Base-by-base conservation (phyloP, 306 rosid genomes). In the Psophocarpus tetragonolobus region DNA sequence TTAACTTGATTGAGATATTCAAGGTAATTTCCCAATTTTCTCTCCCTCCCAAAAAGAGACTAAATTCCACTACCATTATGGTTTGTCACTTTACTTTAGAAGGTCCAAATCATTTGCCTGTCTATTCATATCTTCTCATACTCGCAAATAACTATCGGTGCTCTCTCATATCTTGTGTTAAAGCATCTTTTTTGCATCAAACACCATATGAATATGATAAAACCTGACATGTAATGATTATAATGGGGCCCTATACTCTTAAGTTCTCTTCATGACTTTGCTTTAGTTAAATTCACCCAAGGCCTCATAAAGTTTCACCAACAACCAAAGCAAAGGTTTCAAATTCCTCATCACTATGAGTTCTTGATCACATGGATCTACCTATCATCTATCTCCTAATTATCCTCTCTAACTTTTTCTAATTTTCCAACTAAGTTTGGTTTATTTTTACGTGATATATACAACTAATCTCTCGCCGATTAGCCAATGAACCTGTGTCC, bases 51-150 rank as follows among this genome's bases (percentile, higher is more conserved):
- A 14, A 6, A 63, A 63, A 33, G 18, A 8, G 38, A 63, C 51
- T 17, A 66, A 68, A 13, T 74, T 77, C 71, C 81, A 77, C 81
- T 21, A 51, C 75, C 60, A 65, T 47, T 62, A 51, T 58, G 48
- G 23, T 62, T 63, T 81, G 71, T 80, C 75, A 66, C 73, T 78
- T 71, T 84, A 68, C 90, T 87, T 88, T 85, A 85, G 91, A 88
- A 87, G 89, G 83, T 85, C 87, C 80, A 74, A 89, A 89, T 89
- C 90, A 87, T 87, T 85, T 82, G 82, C 30, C 39, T 87, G 87
- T 82, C 90, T 38, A 78, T 64, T 85, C 73, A 33, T 74, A 47
- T 77, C 70, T 64, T 74, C 71, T 41, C 72, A 83, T 58, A 50
- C 79, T 67, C 61, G 62, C 87, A 80, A 64, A 42, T 73, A 81